These are phyloP conservation scores for Heracleum sosnowskyi DNA, from an alignment of 129 eudicot genomes.

Conservation along the genomic window DNA sequence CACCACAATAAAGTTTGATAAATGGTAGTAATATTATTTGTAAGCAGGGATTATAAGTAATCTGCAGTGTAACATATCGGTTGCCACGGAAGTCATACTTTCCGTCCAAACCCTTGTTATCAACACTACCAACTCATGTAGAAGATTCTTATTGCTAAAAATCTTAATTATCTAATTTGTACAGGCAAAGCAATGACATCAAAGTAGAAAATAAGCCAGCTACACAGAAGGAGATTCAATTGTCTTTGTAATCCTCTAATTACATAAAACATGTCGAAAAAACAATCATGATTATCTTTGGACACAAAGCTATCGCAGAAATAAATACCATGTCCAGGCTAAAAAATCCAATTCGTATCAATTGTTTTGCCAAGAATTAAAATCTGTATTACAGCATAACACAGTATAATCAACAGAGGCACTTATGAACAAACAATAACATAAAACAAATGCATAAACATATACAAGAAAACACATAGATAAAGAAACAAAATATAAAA, in stretches of 20 bases:
- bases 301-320: neutral
- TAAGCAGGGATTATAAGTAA: neutral
- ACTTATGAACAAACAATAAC: neutral
- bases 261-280: neutral
- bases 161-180: neutral
- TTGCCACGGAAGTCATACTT: neutral
- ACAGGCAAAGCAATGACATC: neutral
- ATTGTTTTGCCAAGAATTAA: neutral
- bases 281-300: neutral
- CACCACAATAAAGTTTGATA: neutral
- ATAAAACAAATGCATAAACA: slow-evolving; percentile 1
- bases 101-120: neutral
- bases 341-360: neutral
- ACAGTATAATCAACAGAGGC: neutral
- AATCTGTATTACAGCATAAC: neutral
- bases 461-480: neutral
- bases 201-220: neutral
- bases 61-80: neutral
- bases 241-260: neutral
- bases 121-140: neutral
- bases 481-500: neutral
- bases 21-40: neutral
- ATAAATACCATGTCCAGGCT: neutral
- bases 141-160: neutral
- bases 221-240: neutral